Evolutionary conservation across 805 yeast genomes (phyloP).

Genomic region (Candida chauliodis): DNA sequence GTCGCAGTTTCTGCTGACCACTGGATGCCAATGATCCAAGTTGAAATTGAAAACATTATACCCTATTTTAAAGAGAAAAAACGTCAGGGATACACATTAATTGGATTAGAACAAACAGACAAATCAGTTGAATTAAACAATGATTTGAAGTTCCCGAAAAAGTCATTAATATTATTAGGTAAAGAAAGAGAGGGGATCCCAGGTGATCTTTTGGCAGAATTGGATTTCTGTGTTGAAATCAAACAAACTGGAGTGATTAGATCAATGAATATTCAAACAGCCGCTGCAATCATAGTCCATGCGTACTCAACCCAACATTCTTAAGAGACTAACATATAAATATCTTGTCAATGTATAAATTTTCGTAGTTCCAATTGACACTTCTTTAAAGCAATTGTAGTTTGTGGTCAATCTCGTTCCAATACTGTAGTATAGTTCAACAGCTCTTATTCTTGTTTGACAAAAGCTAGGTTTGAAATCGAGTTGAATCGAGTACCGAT

Average conservation of each 20-base stretch:
- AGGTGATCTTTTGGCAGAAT: constrained; percentile 73
- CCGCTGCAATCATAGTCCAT: constrained; percentile 90
- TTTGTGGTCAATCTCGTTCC: too few species aligned
- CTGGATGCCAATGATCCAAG: constrained; percentile 94
- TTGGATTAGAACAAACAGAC: constrained; percentile 93
- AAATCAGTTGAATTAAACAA: constrained; percentile 69
- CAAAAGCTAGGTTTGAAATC: too few species aligned
- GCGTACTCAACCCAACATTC: constrained; percentile 77
- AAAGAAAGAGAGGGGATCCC: constrained; percentile 91
- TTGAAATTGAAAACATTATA: constrained; percentile 52
- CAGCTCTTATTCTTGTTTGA: too few species aligned
- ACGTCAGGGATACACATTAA: constrained; percentile 75
- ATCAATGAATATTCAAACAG: constrained; percentile 96
- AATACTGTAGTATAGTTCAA: too few species aligned
- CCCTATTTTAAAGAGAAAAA: constrained; percentile 58
- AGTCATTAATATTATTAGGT: constrained; percentile 76
- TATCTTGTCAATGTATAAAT: too few species aligned
- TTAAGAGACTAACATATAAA: constrained; percentile 16
- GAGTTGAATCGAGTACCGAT: too few species aligned
- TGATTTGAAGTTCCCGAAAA: constrained; percentile 69
- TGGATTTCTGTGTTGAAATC: constrained; percentile 86
- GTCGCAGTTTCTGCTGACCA: constrained; percentile 93
- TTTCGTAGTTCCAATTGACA: too few species aligned
- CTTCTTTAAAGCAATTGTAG: too few species aligned
- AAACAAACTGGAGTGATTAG: constrained; percentile 89